Percentiles rank a stretch among this genome's conserved stretches.
These are phyloP conservation scores for Atkinsonella hypoxylon DNA, from an alignment of 2,329 filamentous ascomycete species.

Conservation along the genomic window DNA sequence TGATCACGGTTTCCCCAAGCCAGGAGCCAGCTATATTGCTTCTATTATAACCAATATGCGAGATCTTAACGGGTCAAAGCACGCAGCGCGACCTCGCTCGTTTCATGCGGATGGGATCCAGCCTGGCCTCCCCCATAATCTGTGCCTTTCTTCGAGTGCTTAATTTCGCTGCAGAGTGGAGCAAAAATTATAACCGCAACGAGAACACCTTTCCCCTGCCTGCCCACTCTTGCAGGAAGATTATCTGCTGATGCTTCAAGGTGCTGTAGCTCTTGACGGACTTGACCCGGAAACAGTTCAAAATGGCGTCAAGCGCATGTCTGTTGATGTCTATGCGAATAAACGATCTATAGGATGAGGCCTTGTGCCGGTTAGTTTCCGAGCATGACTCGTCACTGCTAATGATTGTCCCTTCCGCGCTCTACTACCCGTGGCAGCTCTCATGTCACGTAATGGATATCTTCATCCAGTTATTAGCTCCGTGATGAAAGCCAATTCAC, in stretches of 20 bases:
- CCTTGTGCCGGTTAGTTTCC: not conserved
- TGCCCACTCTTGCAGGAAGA: not conserved
- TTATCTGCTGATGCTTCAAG: not conserved
- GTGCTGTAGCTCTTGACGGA: not conserved
- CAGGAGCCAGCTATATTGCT: too few species aligned
- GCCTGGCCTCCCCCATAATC: not conserved
- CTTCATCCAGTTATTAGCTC: too few species aligned
- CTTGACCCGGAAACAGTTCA: not conserved
- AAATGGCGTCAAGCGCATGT: not conserved
- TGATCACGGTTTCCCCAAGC: too few species aligned
- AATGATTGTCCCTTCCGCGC: not conserved
- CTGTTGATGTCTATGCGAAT: not conserved
- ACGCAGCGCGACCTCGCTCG: not conserved
- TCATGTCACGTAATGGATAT: too few species aligned
- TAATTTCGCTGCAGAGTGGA: not conserved
- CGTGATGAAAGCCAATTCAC: not conserved
- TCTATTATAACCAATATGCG: too few species aligned
- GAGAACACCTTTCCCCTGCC: too few species aligned
- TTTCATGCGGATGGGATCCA: not conserved
- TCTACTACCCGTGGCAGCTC: not conserved
- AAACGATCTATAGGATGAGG: not conserved
- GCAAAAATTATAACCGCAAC: not conserved
- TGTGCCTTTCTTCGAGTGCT: not conserved
- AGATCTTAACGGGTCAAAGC: too few species aligned
- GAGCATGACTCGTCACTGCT: conserved; percentile 1